Evolutionary conservation across 2,329 filamentous ascomycete species (phyloP).

Genomic region (Fusarium sp.): DNA sequence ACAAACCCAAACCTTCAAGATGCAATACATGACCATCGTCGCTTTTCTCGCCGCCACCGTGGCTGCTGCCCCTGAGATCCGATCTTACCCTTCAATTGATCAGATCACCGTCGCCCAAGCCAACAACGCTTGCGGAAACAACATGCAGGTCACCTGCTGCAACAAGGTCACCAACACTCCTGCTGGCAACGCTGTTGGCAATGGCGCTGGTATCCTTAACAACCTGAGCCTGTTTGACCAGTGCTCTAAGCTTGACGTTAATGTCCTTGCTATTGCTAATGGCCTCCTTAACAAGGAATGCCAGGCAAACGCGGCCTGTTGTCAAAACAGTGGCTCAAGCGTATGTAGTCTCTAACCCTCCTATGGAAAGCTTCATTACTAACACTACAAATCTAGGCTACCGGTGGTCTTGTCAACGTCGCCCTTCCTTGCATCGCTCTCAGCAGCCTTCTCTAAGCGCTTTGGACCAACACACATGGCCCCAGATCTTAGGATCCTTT

Average conservation of each 20-base stretch:
- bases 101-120: conserved; percentile 3
- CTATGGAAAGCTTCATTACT: background rate
- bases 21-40: background rate
- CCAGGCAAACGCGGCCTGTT: conserved; percentile 7
- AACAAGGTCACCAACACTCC: conserved; percentile 4
- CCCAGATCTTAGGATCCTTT: background rate
- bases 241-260: conserved; percentile 7
- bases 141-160: conserved; percentile 7
- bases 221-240: background rate
- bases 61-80: background rate
- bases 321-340: background rate
- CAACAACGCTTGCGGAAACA: background rate
- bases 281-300: conserved; percentile 11
- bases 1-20: background rate
- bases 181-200: background rate
- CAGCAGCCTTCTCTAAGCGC: background rate
- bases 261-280: conserved; percentile 1
- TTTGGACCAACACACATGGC: background rate
- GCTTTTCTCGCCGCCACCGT: conserved; percentile 7
- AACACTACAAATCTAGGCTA: background rate
- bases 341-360: background rate
- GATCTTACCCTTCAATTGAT: background rate
- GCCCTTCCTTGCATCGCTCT: conserved; percentile 4
- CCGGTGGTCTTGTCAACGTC: conserved; percentile 1
- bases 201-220: background rate